Evolutionary conservation across 2,329 filamentous ascomycete species (phyloP).

Genomic region (Exophiala phaeomuriformis): DNA sequence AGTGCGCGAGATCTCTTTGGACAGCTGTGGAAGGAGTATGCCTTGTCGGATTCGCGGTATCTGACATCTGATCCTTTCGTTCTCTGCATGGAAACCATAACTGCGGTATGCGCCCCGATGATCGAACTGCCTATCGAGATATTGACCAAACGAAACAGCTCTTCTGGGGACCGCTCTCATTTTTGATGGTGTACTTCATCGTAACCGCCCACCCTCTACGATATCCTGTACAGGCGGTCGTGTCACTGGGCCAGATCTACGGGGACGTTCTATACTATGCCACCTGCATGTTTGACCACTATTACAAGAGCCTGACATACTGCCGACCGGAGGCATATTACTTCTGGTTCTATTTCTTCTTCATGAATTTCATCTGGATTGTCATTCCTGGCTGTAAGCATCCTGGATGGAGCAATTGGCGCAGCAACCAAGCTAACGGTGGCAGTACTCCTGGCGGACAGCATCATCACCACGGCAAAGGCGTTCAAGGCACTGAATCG

Average conservation of each 20-base stretch:
- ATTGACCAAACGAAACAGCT: slow-evolving; percentile 34
- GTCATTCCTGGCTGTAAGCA: slow-evolving; percentile 51
- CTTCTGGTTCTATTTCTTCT: slow-evolving; percentile 59
- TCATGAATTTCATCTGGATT: slow-evolving; percentile 62
- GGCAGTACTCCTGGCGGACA: slow-evolving; percentile 35
- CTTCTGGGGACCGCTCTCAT: slow-evolving; percentile 56
- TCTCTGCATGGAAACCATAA: slow-evolving; percentile 78
- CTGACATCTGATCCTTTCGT: slow-evolving; percentile 75
- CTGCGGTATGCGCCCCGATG: slow-evolving; percentile 49
- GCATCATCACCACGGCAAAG: slow-evolving; percentile 31
- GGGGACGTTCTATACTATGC: slow-evolving; percentile 59
- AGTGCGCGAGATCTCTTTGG: slow-evolving; percentile 65
- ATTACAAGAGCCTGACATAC: slow-evolving; percentile 47
- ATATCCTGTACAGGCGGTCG: slow-evolving; percentile 53
- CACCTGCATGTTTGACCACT: slow-evolving; percentile 55
- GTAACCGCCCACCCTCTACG: slow-evolving; percentile 49
- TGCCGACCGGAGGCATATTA: slow-evolving; percentile 57
- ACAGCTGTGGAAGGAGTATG: slow-evolving; percentile 90
- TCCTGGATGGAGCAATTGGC: not conserved
- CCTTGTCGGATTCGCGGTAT: slow-evolving; percentile 79
- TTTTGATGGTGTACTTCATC: slow-evolving; percentile 50
- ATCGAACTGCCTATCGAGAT: not conserved
- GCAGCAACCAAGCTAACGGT: slow-evolving; percentile 1
- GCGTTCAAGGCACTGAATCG: slow-evolving; percentile 34
- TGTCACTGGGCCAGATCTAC: slow-evolving; percentile 58